Base-by-base conservation (phyloP, 176 grass and related monocot genomes). In the Rhynchospora tenuis region DNA sequence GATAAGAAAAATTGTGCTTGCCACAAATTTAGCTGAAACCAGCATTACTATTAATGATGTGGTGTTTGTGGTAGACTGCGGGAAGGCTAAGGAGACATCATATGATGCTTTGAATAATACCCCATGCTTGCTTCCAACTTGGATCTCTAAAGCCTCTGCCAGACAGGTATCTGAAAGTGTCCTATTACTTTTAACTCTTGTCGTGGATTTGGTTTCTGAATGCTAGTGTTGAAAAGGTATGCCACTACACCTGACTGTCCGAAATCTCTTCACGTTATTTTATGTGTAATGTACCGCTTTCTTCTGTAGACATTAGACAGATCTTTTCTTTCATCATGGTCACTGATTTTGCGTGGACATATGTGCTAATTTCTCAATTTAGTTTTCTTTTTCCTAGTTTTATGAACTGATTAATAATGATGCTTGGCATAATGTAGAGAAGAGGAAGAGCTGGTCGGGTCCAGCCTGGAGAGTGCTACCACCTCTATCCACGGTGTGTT, bases 101-200 rank as follows among this genome's bases (percentile, higher is more conserved):
- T 99, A 99, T 76, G 96, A 99, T 93, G 96, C 96, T 87, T 86
- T 99, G 80, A 99, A 99, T 82, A 99, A 99, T 81, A 99, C 96
- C 16, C 96, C 96, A 1, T 99, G 96, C 90, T 89, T 99, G 79
- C 93, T 99, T 82, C 93, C 93, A 0, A 93, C 96, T 51, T 99
- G 96, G 96, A 99, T 99, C 64, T 99, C 96, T 69, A 99, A 99
- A 83, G 96, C 96, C 88, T 93, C 96, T 83, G 91, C 91, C 27
- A 90, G 89, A 89, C 96, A 99, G 87, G 96, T 99, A 89, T 86
- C 80, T 73, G 54, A 44, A 57, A 76, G 7, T 84, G 72, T 43
- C 71, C 63, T 38, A 61, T 84, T 81, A 24, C 4, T 17, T 2
- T 1, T 59, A 79, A 78, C 59, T 76, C n/a, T 14, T 43, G 5